These are phyloP conservation scores for Euclidium syriacum DNA, from an alignment of 345 rosid genomes.

Conservation along the genomic window DNA sequence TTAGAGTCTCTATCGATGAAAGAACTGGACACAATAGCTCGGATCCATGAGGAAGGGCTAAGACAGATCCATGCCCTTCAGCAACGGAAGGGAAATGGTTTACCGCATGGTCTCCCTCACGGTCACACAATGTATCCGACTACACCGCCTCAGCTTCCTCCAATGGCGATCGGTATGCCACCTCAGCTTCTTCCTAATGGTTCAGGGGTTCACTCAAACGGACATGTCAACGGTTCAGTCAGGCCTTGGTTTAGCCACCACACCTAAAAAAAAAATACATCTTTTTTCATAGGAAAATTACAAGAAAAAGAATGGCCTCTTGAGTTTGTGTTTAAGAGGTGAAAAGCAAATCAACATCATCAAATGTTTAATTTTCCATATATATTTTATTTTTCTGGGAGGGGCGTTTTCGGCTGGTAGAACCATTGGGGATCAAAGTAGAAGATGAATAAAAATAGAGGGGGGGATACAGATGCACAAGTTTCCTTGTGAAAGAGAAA, in stretches of 20 bases:
- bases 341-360: conserved; percentile 17
- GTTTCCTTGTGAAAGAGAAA: conserved; percentile 3
- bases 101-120: conserved; percentile 67
- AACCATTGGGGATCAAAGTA: conserved; percentile 18
- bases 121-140: conserved; percentile 63
- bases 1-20: conserved; percentile 84
- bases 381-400: conserved; percentile 18
- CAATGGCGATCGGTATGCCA: conserved; percentile 67
- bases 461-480: conserved; percentile 13
- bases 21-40: conserved; percentile 82
- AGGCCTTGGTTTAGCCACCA: conserved; percentile 89
- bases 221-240: conserved; percentile 66
- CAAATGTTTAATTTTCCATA: conserved; percentile 22
- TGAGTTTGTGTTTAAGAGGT: conserved; percentile 27
- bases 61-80: conserved; percentile 77
- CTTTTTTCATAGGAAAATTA: conserved; percentile 24
- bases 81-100: conserved; percentile 59
- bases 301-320: conserved; percentile 29
- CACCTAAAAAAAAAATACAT: conserved; percentile 20
- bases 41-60: conserved; percentile 94
- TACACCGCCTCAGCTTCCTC: conserved; percentile 48
- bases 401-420: conserved; percentile 11
- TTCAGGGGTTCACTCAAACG: conserved; percentile 69
- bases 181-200: conserved; percentile 66
- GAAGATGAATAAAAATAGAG: conserved; percentile 23